These are phyloP conservation scores for Aspergillus sp. DNA, from an alignment of 2,329 filamentous ascomycete species.

Conservation along the genomic window DNA sequence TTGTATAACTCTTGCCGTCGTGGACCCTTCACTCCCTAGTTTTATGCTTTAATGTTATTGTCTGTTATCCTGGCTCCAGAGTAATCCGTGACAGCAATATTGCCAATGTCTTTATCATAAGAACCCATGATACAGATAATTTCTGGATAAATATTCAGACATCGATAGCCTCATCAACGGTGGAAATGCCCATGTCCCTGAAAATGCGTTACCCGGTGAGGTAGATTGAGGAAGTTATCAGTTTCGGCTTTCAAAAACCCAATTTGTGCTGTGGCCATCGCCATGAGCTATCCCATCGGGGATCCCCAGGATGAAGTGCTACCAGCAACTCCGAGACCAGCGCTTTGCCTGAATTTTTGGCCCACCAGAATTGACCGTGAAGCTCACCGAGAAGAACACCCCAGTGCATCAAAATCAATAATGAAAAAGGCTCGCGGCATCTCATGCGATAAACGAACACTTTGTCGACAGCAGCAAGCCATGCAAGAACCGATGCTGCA, in stretches of 20 bases:
- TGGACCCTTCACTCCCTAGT: too few relatives aligned
- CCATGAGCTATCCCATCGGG: constrained; percentile 21
- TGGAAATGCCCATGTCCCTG: too few relatives aligned
- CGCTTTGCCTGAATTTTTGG: constrained; percentile 25
- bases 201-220: too few relatives aligned
- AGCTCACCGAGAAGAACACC: constrained; percentile 27
- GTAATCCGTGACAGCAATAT: too few relatives aligned
- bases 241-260: constrained; percentile 13
- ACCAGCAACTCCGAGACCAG: constrained; percentile 23
- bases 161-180: too few relatives aligned
- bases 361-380: constrained; percentile 31
- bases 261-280: constrained; percentile 27
- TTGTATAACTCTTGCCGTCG: too few relatives aligned
- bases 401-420: constrained; percentile 34
- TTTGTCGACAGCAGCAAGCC: constrained; percentile 28
- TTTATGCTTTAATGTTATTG: too few relatives aligned
- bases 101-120: too few relatives aligned
- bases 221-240: too few relatives aligned
- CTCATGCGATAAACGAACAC: constrained; percentile 26
- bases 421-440: constrained; percentile 23
- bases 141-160: too few relatives aligned
- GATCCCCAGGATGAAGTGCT: constrained; percentile 14
- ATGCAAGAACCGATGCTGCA: constrained; percentile 27
- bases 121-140: too few relatives aligned
- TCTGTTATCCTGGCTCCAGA: too few relatives aligned